Evolutionary conservation across 2,329 filamentous ascomycete genomes (phyloP).

Genomic region (Hymenoscyphus infarciens): DNA sequence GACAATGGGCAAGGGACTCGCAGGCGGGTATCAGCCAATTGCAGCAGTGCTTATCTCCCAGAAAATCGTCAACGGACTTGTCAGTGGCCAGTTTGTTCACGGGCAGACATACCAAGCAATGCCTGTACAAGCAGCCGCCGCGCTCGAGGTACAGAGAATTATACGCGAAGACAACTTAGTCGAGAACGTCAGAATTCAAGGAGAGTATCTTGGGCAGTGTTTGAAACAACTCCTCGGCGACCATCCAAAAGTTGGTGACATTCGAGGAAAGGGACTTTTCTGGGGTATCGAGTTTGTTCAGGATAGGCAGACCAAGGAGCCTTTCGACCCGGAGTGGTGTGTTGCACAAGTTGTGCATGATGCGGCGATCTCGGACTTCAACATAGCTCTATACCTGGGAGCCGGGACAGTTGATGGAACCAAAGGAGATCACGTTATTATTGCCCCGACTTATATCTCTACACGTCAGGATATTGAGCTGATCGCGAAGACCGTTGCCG

Average conservation of each 20-base stretch:
- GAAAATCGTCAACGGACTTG: slow-evolving; percentile 45
- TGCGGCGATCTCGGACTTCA: slow-evolving; percentile 40
- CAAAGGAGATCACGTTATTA: slow-evolving; percentile 58
- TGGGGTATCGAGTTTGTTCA: slow-evolving; percentile 54
- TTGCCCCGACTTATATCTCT: slow-evolving; percentile 59
- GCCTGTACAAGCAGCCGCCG: slow-evolving; percentile 56
- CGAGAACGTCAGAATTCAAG: slow-evolving; percentile 54
- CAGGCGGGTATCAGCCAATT: slow-evolving; percentile 59
- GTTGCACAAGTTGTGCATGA: slow-evolving; percentile 50
- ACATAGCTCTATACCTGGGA: slow-evolving; percentile 58
- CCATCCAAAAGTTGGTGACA: slow-evolving; percentile 54
- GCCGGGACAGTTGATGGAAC: slow-evolving; percentile 52
- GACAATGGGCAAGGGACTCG: slow-evolving; percentile 63
- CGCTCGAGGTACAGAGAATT: slow-evolving; percentile 59
- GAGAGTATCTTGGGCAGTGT: slow-evolving; percentile 43
- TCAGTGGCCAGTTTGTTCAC: slow-evolving; percentile 33
- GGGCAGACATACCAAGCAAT: slow-evolving; percentile 57
- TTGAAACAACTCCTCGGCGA: slow-evolving; percentile 42
- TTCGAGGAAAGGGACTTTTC: slow-evolving; percentile 58
- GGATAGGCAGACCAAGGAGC: slow-evolving; percentile 47
- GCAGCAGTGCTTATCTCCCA: slow-evolving; percentile 55
- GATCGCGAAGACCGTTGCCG: slow-evolving; percentile 45
- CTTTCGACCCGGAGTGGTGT: slow-evolving; percentile 42
- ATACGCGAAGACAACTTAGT: slow-evolving; percentile 56
- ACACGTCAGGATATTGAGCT: slow-evolving; percentile 49